Conservation (phyloP, 2,329 filamentous ascomycete genomes). For the Pseudocercospora vitis region DNA sequence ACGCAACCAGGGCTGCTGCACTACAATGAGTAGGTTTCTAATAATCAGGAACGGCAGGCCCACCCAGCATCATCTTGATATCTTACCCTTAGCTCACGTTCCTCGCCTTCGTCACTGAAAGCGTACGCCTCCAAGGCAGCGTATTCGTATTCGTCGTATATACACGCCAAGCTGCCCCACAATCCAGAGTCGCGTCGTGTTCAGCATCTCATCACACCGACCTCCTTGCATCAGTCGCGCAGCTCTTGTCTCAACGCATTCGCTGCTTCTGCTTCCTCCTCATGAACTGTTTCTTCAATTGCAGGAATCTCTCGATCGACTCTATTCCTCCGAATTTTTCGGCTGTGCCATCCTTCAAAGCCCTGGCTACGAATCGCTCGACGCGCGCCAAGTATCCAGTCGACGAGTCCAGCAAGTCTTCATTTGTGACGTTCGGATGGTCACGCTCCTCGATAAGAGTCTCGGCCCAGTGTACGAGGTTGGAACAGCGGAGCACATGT, state of each 20-base stretch:
- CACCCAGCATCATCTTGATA: too few relatives aligned
- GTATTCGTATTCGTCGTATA: conserved; percentile 5
- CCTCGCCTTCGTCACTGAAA: too few relatives aligned
- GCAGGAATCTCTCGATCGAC: conserved; percentile 33
- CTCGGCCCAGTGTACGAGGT: conserved; percentile 45
- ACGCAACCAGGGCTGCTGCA: too few relatives aligned
- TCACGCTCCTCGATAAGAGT: conserved; percentile 47
- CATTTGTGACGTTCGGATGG: conserved; percentile 46
- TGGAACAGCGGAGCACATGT: conserved; percentile 37
- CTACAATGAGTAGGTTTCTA: too few relatives aligned
- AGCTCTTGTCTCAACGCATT: neutral
- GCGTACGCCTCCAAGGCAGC: neutral
- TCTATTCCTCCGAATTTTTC: conserved; percentile 35
- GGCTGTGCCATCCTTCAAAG: conserved; percentile 24
- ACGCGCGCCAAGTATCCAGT: conserved; percentile 34
- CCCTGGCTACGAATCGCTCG: conserved; percentile 33
- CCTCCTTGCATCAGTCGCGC: too few relatives aligned
- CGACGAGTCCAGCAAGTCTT: conserved; percentile 45
- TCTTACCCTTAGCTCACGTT: too few relatives aligned
- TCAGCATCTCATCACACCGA: too few relatives aligned
- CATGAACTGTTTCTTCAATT: conserved; percentile 31
- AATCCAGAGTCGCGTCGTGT: neutral
- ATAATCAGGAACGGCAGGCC: too few relatives aligned
- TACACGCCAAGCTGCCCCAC: too few relatives aligned
- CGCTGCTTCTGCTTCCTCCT: conserved; percentile 17